Conservation (phyloP, 179 eudicot species). For the Silene noctiflora region DNA sequence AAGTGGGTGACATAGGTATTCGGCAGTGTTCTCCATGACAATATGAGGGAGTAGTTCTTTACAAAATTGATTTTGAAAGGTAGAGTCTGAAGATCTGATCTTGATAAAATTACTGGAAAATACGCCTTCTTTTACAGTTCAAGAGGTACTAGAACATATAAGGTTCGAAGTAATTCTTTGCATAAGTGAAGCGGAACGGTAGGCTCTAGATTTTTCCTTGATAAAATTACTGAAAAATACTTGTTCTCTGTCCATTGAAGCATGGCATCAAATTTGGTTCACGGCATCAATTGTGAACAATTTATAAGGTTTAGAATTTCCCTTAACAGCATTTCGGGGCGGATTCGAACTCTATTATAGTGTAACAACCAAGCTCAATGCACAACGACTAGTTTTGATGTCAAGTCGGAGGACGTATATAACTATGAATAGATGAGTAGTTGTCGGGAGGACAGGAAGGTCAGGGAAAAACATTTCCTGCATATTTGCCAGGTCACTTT, state of each 20-base stretch:
- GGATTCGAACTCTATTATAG: too few relatives aligned
- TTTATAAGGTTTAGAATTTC: too few relatives aligned
- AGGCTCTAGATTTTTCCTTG: too few relatives aligned
- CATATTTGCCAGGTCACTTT: neutral
- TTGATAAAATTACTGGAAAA: neutral
- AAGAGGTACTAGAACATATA: too few relatives aligned
- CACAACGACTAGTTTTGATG: neutral
- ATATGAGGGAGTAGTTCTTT: neutral
- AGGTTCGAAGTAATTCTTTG: too few relatives aligned
- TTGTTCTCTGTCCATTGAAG: too few relatives aligned
- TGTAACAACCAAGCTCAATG: neutral
- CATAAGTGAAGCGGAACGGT: too few relatives aligned
- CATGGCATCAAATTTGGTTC: too few relatives aligned
- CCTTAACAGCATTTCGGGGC: too few relatives aligned
- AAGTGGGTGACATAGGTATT: neutral
- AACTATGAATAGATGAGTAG: neutral
- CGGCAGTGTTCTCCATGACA: neutral
- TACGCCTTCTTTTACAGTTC: neutral
- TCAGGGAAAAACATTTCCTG: neutral
- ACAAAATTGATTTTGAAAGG: neutral
- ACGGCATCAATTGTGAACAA: too few relatives aligned
- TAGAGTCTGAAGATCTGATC: neutral
- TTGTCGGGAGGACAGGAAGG: conserved; percentile 1
- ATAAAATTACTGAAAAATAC: too few relatives aligned
- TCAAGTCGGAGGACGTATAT: neutral